Evolutionary conservation across 2,329 filamentous ascomycete genomes (phyloP), one percentile per base, ranked within the genome.

Genomic region (Juglanconis sp.): DNA sequence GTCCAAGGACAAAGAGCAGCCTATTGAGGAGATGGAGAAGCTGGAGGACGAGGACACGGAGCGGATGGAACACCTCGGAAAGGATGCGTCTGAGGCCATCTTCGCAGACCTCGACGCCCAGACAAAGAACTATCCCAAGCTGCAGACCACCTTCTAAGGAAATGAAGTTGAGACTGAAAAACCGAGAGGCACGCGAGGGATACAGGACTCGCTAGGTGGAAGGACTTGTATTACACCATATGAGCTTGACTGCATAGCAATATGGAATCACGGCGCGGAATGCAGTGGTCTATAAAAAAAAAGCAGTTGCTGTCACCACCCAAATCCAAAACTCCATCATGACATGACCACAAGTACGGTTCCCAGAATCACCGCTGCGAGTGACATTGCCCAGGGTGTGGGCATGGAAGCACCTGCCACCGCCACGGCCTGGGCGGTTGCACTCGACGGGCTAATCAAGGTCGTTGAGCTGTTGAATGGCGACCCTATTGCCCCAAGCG

Each of bases 11-110:
- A 86, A 88, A 67, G 83, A 87, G 64, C 82, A 86, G 2, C 87
- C 89, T 0, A 76, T 80, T n/a, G 86, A 91, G 64, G 88, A 91
- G 66, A 71, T 96, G 50, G 85, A 92, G 70, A 85, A 87, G 70
- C 75, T 96, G 2, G 90, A 92, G 71, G 81, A 88, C 11, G 90
- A 94, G 70, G 90, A 95, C 66, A 80, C 87, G 63, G 75, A 87
- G 60, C 81, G 90, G 6, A 86, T 92, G 71, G 78, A 78, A 61
- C 68, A 73, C 7, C 67, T 86, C n/a, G 73, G 75, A 31, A 72
- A 73, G 1, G 77, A 81, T 50, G 76, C 82, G 49, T 76, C 79
- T 4, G 71, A 67, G 15, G 73, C 77, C 17, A 76, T 82, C 46
- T 83, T 79, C 70, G 71, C 73, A 0, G 78, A 81, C 56, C 71